These are phyloP conservation scores for Neoascochyta sp. DNA, from an alignment of 2,329 filamentous ascomycete species.

Conservation along the genomic window DNA sequence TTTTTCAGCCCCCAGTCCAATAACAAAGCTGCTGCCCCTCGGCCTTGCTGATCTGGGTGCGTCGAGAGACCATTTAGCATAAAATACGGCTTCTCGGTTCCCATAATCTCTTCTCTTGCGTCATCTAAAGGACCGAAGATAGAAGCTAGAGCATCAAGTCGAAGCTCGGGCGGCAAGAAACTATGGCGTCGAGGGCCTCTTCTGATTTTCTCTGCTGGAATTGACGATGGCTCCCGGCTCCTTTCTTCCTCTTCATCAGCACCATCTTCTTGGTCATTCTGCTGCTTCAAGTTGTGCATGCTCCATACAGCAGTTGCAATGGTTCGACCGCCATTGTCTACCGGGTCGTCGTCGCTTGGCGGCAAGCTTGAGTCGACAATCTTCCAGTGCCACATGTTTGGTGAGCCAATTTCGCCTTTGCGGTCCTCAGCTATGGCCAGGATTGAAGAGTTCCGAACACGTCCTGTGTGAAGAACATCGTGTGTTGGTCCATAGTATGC, in stretches of 20 bases:
- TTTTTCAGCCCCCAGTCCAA: conserved; percentile 40
- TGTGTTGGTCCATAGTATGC: conserved; percentile 33
- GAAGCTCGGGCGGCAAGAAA: conserved; percentile 67
- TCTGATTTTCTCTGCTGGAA: conserved; percentile 3
- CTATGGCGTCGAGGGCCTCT: conserved; percentile 49
- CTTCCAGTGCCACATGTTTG: conserved; percentile 31
- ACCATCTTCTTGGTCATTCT: neutral
- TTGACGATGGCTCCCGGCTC: neutral
- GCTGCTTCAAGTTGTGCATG: conserved; percentile 12
- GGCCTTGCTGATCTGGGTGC: conserved; percentile 39
- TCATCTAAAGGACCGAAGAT: conserved; percentile 21
- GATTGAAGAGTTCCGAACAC: conserved; percentile 24
- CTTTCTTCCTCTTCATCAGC: neutral
- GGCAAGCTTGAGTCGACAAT: conserved; percentile 27
- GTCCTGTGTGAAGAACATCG: conserved; percentile 21
- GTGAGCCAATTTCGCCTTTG: conserved; percentile 17
- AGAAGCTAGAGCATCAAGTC: conserved; percentile 24
- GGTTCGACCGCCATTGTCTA: conserved; percentile 20
- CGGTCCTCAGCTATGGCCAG: conserved; percentile 21
- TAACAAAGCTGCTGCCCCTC: conserved; percentile 39
- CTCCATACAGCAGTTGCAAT: conserved; percentile 31
- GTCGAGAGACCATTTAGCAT: conserved; percentile 34
- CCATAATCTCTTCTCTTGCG: conserved; percentile 27
- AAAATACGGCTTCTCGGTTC: conserved; percentile 14
- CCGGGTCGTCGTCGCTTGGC: conserved; percentile 20